These are phyloP conservation scores for Mycena belliarum DNA, from an alignment of 768 basidiomycete species.

Conservation along the genomic window DNA sequence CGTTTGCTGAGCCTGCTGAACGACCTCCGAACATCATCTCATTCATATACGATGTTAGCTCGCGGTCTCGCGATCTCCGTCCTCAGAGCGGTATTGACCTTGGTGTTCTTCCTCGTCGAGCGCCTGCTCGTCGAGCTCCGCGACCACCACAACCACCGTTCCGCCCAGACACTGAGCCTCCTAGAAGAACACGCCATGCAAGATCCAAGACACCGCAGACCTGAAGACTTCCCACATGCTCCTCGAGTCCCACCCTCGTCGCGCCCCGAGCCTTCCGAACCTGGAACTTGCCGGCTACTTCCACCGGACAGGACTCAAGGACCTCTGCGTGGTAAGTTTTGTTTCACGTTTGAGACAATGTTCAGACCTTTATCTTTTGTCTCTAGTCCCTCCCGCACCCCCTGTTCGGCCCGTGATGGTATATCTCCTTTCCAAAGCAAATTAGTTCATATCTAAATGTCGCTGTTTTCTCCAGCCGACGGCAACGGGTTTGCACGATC, in stretches of 20 bases:
- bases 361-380: not conserved
- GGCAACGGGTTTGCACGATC: not conserved
- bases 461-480: not conserved
- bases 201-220: not conserved
- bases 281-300: not conserved
- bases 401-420: not conserved
- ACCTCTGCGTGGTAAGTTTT: too few relatives aligned
- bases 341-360: not conserved
- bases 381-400: not conserved
- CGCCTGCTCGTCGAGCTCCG: too few relatives aligned
- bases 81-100: slow-evolving; percentile 15
- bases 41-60: slow-evolving; percentile 49
- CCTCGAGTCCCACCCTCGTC: not conserved
- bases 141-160: not conserved
- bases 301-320: not conserved
- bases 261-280: not conserved
- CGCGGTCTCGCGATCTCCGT: slow-evolving; percentile 11
- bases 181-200: not conserved
- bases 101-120: not conserved
- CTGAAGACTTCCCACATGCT: not conserved
- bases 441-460: not conserved
- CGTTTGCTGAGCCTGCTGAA: slow-evolving; percentile 49
- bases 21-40: slow-evolving; percentile 55
- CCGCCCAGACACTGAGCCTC: not conserved
- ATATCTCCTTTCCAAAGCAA: not conserved